Evolutionary conservation across 768 basidiomycete species (phyloP), one percentile per base, ranked within the genome.

Genomic region (Tylopilus intermedius): DNA sequence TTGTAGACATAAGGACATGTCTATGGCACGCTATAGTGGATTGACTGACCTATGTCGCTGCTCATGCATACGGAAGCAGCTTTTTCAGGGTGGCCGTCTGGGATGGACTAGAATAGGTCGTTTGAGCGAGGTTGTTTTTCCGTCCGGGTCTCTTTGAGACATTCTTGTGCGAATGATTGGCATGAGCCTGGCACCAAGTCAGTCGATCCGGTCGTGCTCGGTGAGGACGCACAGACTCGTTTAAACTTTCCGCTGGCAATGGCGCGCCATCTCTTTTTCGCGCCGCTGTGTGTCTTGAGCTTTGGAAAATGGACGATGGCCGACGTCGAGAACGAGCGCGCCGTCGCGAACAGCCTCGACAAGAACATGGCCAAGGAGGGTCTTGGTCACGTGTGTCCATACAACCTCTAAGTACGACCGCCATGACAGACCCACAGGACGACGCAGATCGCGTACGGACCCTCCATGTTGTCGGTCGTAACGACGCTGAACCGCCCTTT

Each of bases 231-330:
- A 71, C 83, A 41, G 54, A 90, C 88, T 59, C 88, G 85, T 75
- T 90, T 90, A 75, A 89, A 90, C 14, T 73, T 65, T 42, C 82
- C 79, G 24, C 79, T 82, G n/a, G 79, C 79, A 42, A 89, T 68
- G 3, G 84, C 83, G 52, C 80, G 74, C 86, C 86, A 90, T 55
- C 88, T 74, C 70, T 90, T 90, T 72, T 90, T 90, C 22, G 88
- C 79, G 9, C 88, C 88, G 3, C 81, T 84, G 65, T 90, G 88
- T 1, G 84, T 79, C 68, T 90, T 90, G 60, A 90, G 71, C 71
- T 90, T 90, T 49, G 88, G 88, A 50, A 82, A 86, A 49, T 78
- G 75, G 27, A 68, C 65, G 2, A 76, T 56, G 7, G 79, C 67
- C 5, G 82, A 80, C 13, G 82, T 80, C 35, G 88, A 86, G 67